Evolutionary conservation across 257 asterid genomes (phyloP).

Genomic region (Misopates orontium): DNA sequence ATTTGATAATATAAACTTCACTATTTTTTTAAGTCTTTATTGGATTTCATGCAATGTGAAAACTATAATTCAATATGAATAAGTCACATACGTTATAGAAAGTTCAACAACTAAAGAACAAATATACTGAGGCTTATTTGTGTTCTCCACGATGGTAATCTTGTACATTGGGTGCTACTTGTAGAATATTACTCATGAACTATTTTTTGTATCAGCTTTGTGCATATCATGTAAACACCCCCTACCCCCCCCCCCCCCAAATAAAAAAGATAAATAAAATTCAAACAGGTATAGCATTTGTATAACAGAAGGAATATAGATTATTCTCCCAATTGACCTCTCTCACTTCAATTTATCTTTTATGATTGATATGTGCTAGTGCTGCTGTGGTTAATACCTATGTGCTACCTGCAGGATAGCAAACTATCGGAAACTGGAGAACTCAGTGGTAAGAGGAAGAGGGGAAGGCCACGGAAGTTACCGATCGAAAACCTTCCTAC

Average conservation of each 20-base stretch:
- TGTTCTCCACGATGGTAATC: slow-evolving; percentile 6
- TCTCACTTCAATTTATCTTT: background rate
- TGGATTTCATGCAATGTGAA: background rate
- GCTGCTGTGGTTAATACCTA: background rate
- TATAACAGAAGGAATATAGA: background rate
- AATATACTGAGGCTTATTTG: background rate
- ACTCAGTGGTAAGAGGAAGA: slow-evolving; percentile 35
- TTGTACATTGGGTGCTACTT: background rate
- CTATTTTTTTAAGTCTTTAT: background rate
- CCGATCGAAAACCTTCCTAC: slow-evolving; percentile 19
- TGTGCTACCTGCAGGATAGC: slow-evolving; percentile 41
- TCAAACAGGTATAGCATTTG: background rate
- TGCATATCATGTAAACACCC: background rate
- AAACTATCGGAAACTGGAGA: slow-evolving; percentile 33
- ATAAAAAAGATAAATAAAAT: background rate
- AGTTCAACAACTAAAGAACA: background rate
- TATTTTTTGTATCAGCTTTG: slow-evolving; percentile 19
- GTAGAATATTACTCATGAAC: background rate
- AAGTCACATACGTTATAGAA: background rate
- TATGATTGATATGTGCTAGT: background rate
- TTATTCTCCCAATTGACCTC: background rate
- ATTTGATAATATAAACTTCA: background rate
- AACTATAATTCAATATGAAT: background rate
- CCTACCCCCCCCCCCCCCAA: background rate
- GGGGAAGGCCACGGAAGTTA: slow-evolving; percentile 57